Evolutionary conservation across 441 rosid genomes (phyloP).

Genomic region (Euphorbia celastroides): DNA sequence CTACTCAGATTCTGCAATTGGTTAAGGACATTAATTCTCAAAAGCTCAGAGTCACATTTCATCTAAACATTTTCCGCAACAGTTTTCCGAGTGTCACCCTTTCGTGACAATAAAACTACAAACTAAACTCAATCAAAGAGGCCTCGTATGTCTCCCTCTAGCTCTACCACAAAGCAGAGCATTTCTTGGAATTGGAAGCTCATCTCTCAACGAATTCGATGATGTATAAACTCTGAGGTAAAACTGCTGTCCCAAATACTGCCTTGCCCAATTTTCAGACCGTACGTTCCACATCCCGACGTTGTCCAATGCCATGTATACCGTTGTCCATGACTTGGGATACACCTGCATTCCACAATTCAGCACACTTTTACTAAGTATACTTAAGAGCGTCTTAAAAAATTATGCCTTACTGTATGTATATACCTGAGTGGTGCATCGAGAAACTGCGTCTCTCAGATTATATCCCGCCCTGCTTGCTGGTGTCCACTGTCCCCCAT

Average conservation of each 20-base stretch:
- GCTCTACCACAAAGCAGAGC: constrained; percentile 81
- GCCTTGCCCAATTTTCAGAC: constrained; percentile 82
- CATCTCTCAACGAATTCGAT: constrained; percentile 78
- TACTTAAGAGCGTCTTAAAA: no score
- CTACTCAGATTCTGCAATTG: background rate
- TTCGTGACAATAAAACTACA: constrained; percentile 28
- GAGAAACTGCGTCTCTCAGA: constrained; percentile 72
- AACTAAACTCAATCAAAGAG: constrained; percentile 12
- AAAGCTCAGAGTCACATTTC: constrained; percentile 7
- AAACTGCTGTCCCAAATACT: constrained; percentile 84
- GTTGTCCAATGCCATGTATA: constrained; percentile 78
- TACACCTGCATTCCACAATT: constrained; percentile 46
- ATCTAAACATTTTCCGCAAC: background rate
- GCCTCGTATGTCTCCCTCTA: constrained; percentile 27
- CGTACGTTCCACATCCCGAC: constrained; percentile 97
- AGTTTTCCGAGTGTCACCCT: constrained; percentile 27
- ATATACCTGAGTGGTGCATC: constrained; percentile 68
- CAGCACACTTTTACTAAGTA: no score
- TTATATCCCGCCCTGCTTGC: constrained; percentile 64
- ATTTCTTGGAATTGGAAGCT: constrained; percentile 74
- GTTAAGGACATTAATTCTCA: background rate
- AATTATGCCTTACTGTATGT: background rate
- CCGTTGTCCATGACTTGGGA: constrained; percentile 93
- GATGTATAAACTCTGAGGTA: constrained; percentile 67
- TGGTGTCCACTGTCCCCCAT: constrained; percentile 76